These are phyloP conservation scores for Marvania coccoides DNA, from an alignment of 139 green algal genomes.

Conservation along the genomic window DNA sequence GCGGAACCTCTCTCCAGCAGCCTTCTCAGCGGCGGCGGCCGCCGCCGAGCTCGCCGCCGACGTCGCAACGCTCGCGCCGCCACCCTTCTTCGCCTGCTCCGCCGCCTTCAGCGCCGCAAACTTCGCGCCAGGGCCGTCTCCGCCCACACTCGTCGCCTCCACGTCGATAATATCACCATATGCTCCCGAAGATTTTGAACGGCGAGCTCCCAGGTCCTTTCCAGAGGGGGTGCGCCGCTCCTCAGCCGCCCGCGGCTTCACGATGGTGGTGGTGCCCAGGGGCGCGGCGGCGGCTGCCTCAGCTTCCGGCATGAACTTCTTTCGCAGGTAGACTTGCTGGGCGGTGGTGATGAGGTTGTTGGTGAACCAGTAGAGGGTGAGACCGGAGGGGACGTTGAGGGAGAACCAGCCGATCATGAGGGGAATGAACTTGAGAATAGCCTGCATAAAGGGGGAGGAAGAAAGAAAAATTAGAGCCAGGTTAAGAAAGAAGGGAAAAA, in stretches of 20 bases:
- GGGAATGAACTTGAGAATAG: slow-evolving; percentile 95
- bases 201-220: slow-evolving; percentile 43
- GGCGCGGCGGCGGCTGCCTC: not conserved
- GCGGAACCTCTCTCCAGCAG: slow-evolving; percentile 52
- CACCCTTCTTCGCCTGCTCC: no score
- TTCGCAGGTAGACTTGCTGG: slow-evolving; percentile 55
- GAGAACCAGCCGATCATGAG: slow-evolving; percentile 98
- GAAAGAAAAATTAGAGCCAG: no score
- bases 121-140: not conserved
- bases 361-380: slow-evolving; percentile 98
- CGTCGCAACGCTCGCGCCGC: not conserved
- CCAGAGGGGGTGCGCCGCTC: not conserved
- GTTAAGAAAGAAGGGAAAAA: no score
- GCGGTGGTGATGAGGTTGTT: slow-evolving; percentile 94
- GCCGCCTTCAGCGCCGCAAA: no score
- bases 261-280: slow-evolving; percentile 14
- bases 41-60: not conserved
- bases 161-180: slow-evolving; percentile 21
- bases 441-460: no score
- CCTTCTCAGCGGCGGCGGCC: not conserved
- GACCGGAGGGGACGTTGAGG: slow-evolving; percentile 91
- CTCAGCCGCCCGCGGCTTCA: slow-evolving; percentile 46
- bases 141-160: slow-evolving; percentile 4
- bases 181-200: not conserved
- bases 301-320: slow-evolving; percentile 1